Evolutionary conservation across 208 protist species (phyloP), one percentile per base, ranked within the genome.

Genomic region (Vickermania spadyakhi): DNA sequence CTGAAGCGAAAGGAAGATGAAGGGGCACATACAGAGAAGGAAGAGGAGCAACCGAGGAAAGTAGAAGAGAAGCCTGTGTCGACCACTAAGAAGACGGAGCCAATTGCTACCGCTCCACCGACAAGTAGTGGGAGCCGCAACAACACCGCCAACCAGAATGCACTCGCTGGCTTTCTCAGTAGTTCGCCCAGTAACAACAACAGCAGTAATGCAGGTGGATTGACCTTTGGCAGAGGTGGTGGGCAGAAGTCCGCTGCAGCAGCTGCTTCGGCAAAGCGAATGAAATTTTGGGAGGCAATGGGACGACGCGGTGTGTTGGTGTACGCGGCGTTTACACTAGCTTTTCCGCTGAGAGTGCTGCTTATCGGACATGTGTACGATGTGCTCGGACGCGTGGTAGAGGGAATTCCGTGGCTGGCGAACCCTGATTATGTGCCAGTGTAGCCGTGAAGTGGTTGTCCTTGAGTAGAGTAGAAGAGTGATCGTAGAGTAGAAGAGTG

Each of bases 281-380:
- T 82, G 60, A 57, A 57, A 1, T 93, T 95, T 62, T 95, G 84
- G 85, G 85, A 95, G 66, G 69, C 66, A n/a, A 70, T 73, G 11
- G 73, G 73, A 3, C 77, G 83, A 22, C 76, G 60, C 26, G 68
- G 79, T 14, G 3, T 85, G 31, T 49, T 67, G 18, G 50, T 74
- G 2, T 95, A 92, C 70, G 70, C 73, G 31, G 54, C 75, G 21
- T 92, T 92, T 73, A 78, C 82, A 1, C 58, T 95, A 11, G 66
- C 74, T 31, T 95, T 95, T 61, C 88, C 88, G 1, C 59, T 95
- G 29, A 84, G 88, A 58, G 61, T 90, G 49, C n/a, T 87, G 5
- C 14, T 91, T 31, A 66, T 92, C 28, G 84, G 84, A 1, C 56
- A 77, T 52, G 66, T 91, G 58, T 92, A 92, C 73, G 71, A 72